phyloP scores from a whole-genome alignment of 805 yeast species.

The Zygosaccharomyces lentus region DNA sequence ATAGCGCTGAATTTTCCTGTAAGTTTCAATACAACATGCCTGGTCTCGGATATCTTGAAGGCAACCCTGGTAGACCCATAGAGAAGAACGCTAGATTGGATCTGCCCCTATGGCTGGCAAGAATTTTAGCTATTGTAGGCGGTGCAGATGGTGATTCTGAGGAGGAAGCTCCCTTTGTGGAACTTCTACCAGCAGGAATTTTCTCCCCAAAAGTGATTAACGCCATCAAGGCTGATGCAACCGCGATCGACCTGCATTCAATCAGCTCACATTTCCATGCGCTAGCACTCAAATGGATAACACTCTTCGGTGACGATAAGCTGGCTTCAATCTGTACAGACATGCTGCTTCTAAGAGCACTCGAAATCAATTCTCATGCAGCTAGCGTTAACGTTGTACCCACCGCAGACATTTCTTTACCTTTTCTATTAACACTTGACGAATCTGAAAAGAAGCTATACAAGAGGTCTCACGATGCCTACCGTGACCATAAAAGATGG shows the following conservation, averaged over 20 bases:
- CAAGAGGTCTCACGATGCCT: constrained; percentile 49
- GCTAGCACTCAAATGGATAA: constrained; percentile 73
- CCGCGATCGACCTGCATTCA: constrained; percentile 60
- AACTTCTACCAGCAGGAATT: constrained; percentile 66
- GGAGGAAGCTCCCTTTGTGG: constrained; percentile 50
- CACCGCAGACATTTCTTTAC: constrained; percentile 29
- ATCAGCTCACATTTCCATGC: constrained; percentile 64
- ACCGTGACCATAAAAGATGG: constrained; percentile 44
- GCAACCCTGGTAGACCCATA: constrained; percentile 62
- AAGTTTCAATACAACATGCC: constrained; percentile 74
- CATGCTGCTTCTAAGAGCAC: constrained; percentile 61
- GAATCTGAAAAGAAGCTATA: constrained; percentile 66
- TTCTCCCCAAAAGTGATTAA: constrained; percentile 63
- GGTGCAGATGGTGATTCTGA: constrained; percentile 34
- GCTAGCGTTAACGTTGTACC: constrained; percentile 17
- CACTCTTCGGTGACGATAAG: constrained; percentile 61
- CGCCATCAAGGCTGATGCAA: constrained; percentile 74
- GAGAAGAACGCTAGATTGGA: constrained; percentile 58
- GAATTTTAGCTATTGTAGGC: constrained; percentile 56
- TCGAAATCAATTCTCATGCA: constrained; percentile 69
- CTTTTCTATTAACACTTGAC: constrained; percentile 63
- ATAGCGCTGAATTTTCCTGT: constrained; percentile 70
- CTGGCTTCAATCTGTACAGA: constrained; percentile 47
- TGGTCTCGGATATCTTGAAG: constrained; percentile 82
- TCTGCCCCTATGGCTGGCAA: constrained; percentile 87